Evolutionary conservation across 2,329 filamentous ascomycete genomes (phyloP).

Genomic region (Drechslera avenae): DNA sequence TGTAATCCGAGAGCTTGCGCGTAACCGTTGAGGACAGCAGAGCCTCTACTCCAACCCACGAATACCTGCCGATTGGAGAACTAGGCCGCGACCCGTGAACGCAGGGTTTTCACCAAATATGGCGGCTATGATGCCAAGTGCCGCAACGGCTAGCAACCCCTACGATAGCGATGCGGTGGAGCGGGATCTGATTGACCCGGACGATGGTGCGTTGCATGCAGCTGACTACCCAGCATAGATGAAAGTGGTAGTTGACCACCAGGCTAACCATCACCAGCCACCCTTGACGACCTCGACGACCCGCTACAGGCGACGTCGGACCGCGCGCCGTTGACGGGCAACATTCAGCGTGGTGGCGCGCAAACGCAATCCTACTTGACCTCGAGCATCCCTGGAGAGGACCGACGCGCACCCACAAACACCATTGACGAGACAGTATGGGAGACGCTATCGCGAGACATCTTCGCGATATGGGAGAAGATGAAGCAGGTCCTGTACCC

Average conservation of each 20-base stretch:
- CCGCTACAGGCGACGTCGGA: constrained; percentile 73
- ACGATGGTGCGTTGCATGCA: constrained; percentile 53
- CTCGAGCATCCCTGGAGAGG: constrained; percentile 87
- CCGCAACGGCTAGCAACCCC: constrained; percentile 45
- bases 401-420: constrained; percentile 84
- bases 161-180: constrained; percentile 55
- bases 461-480: constrained; percentile 95
- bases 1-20: constrained; percentile 18
- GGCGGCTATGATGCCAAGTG: constrained; percentile 54
- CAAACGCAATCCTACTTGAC: constrained; percentile 83
- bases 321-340: constrained; percentile 80
- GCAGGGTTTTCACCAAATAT: constrained; percentile 41
- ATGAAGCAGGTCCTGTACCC: constrained; percentile 97
- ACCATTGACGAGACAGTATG: constrained; percentile 98
- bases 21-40: constrained; percentile 28
- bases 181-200: constrained; percentile 59
- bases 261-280: constrained; percentile 59
- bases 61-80: constrained; percentile 32
- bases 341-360: constrained; percentile 64
- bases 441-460: constrained; percentile 92
- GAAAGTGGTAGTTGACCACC: not conserved
- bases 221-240: constrained; percentile 11
- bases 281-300: constrained; percentile 92
- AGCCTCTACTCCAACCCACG: constrained; percentile 40
- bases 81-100: constrained; percentile 29